phyloP scores from a whole-genome alignment of 2,329 filamentous ascomycete species.

The Xenosphaeropsis pyriputrescens region DNA sequence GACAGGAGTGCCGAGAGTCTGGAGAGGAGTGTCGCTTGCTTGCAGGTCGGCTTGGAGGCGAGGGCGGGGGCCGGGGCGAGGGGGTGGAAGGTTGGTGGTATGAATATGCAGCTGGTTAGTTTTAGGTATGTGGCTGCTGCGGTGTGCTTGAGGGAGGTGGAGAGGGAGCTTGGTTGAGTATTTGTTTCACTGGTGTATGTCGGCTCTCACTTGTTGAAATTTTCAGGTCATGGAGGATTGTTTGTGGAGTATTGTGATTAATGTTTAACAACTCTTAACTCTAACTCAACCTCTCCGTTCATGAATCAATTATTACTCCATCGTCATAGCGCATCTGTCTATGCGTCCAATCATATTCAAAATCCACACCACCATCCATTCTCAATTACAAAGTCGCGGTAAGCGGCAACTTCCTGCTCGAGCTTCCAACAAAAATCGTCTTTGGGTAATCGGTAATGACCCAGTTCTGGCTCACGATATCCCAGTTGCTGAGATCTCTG shows the following conservation, averaged over 20 bases:
- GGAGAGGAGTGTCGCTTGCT: constrained; percentile 32
- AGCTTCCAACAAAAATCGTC: constrained; percentile 17
- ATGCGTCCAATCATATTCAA: too few species aligned
- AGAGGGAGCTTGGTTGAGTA: constrained; percentile 4
- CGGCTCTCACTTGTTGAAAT: too few species aligned
- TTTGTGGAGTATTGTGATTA: too few species aligned
- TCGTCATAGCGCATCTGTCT: too few species aligned
- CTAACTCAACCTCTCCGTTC: too few species aligned
- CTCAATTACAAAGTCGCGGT: constrained; percentile 6
- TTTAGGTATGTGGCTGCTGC: constrained; percentile 37
- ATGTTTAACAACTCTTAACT: too few species aligned
- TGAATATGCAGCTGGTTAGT: constrained; percentile 27
- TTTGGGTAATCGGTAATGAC: constrained; percentile 24
- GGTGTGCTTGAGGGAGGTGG: constrained; percentile 32
- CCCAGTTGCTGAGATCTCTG: constrained; percentile 82
- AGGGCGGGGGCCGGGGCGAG: constrained; percentile 7
- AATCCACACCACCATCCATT: too few species aligned
- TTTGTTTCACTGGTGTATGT: too few species aligned
- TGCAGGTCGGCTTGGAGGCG: constrained; percentile 22
- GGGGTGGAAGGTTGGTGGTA: constrained; percentile 12
- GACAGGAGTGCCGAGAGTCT: constrained; percentile 23
- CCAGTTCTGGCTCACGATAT: constrained; percentile 71
- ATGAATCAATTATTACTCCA: too few species aligned
- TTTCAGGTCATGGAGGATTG: too few species aligned
- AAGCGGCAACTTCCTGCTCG: constrained; percentile 15